Base-by-base conservation (phyloP, 257 asterid genomes). In the Avicennia marina region DNA sequence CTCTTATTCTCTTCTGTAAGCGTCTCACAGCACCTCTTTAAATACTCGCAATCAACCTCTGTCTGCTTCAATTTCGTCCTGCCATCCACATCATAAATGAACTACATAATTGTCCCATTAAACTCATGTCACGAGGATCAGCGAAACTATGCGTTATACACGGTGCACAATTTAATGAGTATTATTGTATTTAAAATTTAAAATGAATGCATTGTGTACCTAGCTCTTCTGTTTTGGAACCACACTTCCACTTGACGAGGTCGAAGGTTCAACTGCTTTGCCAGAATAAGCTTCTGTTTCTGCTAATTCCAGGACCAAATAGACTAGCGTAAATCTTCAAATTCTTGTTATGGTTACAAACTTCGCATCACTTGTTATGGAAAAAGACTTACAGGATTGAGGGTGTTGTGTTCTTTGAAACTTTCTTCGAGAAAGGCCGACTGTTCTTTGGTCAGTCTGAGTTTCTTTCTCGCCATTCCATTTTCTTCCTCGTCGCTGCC, bases 201-300 rank as follows among this genome's bases (percentile, higher is more conserved):
- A 36, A 2, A 36, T 36, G 13, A 3, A 19, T 19, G 27, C 3
- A 0, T 2, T 7, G 11, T 70, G 15, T 8, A 86, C 97, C 97
- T 82, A 24, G 97, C 97, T 34, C 95, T 75, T 62, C 97, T 75
- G 69, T 90, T 90, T 46, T 90, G 97, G 32, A 90, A 90, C 97
- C 97, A 90, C 11, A 90, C 97, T 71, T 90, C 97, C 0, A 90
- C 95, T 56, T 90, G 97, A 39, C 97, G 62, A 4, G 95, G 88
- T 62, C 90, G 66, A 2, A 90, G 94, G 73, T 75, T 86, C 2
- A 90, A 94, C 78, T 86, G 95, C 22, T 82, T 90, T 0, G 95
- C 97, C 3, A 90, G 95, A 20, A 86, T 95, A 1, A 71, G 82
- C 56, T 90, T 90, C 63, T 84, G 97, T 65, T 84, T 86, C 95